Base-by-base conservation (phyloP, 768 basidiomycete species). In the Lentinula aciculospora region DNA sequence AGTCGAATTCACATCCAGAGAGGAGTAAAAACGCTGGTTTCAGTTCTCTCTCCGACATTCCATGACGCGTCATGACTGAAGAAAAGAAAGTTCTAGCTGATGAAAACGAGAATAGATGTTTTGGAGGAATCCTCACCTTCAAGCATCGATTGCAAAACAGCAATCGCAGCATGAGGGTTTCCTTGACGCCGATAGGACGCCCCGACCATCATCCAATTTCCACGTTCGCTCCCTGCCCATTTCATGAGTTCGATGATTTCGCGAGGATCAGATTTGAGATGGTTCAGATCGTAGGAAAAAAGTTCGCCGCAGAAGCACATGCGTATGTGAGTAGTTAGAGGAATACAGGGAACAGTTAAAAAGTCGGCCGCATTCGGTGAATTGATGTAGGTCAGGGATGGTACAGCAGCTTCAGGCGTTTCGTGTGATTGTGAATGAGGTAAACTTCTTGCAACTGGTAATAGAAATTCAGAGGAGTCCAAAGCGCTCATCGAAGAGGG, bases 181-280 rank as follows among this genome's bases (percentile, higher is more conserved):
- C 78, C 76, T 25, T 62, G 71, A 23, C 80, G 71, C 48, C 83
- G 78, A 67, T 83, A 84, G 61, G 75, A 72, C 1, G 76, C 81
- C 5, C 70, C 82, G 17, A 81, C 79, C 12, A 77, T 69, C 74
- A 85, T 78, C 81, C 83, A 85, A 58, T 73, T 79, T 28, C 74
- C 80, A 49, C 77, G 72, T 60, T 81, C 81, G 45, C 76, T 75
- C 4, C 68, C 67, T 2, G 79, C 74, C 4, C 67, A 59, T 57
- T 73, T 77, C 4, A 86, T 70, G 9, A 83, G 65, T 39, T 72
- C 66, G 34, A 83, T 80, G 53, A 81, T 74, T 7, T 71, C 66
- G 28, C 63, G 60, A 6, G 80, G 77, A 63, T 82, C 71, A n/a
- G 71, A 68, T 57, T 75, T 72, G 17, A 82, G 71, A 17, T 67